phyloP scores from a whole-genome alignment of 495 filamentous ascomycete genomes.

The Penicillium atrosanguineum region DNA sequence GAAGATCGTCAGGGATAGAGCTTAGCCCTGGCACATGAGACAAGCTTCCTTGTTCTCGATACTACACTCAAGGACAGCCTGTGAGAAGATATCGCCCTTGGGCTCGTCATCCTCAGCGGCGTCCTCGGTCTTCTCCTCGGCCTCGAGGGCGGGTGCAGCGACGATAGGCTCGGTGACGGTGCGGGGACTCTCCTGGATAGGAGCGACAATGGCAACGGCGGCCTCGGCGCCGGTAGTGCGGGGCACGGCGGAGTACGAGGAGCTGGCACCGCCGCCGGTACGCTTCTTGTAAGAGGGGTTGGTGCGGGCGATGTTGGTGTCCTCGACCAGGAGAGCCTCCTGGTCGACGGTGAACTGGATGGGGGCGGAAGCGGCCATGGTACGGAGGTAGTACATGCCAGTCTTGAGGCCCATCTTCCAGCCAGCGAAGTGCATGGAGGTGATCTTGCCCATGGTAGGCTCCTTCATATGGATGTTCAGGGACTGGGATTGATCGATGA shows the following conservation, averaged over 20 bases:
- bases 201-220: conserved; percentile 10
- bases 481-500: conserved; percentile 97
- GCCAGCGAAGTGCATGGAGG: conserved; percentile 97
- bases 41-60: conserved; percentile 90
- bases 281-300: conserved; percentile 65
- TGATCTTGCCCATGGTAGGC: conserved; percentile 99
- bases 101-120: conserved; percentile 47
- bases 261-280: conserved; percentile 43
- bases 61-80: conserved; percentile 86
- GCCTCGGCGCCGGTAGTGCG: conserved; percentile 43
- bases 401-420: conserved; percentile 99
- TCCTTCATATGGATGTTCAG: conserved; percentile 99
- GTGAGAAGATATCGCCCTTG: conserved; percentile 81
- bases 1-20: conserved; percentile 19
- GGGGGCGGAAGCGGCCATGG: conserved; percentile 91
- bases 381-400: conserved; percentile 99
- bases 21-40: conserved; percentile 83
- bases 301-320: conserved; percentile 72
- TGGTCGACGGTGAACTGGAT: conserved; percentile 99
- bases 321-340: conserved; percentile 84
- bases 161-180: conserved; percentile 65
- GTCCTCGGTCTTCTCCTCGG: conserved; percentile 62
- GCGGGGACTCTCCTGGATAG: conserved; percentile 64
- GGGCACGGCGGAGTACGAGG: conserved; percentile 57
- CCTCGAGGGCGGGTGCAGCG: conserved; percentile 30